Conservation (phyloP, 2,329 filamentous ascomycete genomes). For the Pseudocercospora pini-densiflorae region DNA sequence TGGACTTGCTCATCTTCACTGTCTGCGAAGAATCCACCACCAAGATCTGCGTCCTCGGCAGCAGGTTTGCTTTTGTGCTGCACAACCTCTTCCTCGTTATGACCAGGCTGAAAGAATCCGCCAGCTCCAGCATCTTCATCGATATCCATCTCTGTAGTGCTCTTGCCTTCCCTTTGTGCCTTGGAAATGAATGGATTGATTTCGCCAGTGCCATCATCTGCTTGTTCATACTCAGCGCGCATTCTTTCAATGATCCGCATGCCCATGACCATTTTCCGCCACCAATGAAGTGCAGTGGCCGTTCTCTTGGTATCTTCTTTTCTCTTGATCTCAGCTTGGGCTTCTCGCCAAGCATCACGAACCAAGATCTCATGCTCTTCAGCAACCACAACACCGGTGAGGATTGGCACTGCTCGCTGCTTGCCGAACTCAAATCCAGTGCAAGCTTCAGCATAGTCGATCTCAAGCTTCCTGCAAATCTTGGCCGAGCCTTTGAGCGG, state of each 20-base stretch:
- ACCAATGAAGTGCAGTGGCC: conserved; percentile 73
- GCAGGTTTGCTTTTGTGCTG: conserved; percentile 32
- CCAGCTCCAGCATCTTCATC: conserved; percentile 41
- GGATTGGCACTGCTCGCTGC: conserved; percentile 89
- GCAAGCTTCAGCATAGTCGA: conserved; percentile 93
- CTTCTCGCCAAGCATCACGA: conserved; percentile 73
- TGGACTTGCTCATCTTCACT: conserved; percentile 32
- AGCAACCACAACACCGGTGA: conserved; percentile 87
- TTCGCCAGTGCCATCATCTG: conserved; percentile 46
- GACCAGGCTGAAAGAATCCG: conserved; percentile 48
- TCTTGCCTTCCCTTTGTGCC: conserved; percentile 32
- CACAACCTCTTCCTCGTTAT: conserved; percentile 41
- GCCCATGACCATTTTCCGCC: conserved; percentile 87
- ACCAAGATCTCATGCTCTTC: conserved; percentile 76
- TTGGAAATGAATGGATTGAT: conserved; percentile 58
- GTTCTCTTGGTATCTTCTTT: conserved; percentile 85
- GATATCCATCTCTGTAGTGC: conserved; percentile 17
- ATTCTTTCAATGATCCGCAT: conserved; percentile 81
- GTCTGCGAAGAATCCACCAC: conserved; percentile 37
- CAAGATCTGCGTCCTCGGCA: conserved; percentile 26
- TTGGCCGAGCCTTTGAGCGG: conserved; percentile 76
- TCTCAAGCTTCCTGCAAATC: conserved; percentile 80
- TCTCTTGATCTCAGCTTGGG: conserved; percentile 74
- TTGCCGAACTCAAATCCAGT: conserved; percentile 97
- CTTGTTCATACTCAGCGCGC: conserved; percentile 69